These are phyloP conservation scores for Heteromeles arbutifolia DNA, from an alignment of 306 rosid species.

Conservation along the genomic window DNA sequence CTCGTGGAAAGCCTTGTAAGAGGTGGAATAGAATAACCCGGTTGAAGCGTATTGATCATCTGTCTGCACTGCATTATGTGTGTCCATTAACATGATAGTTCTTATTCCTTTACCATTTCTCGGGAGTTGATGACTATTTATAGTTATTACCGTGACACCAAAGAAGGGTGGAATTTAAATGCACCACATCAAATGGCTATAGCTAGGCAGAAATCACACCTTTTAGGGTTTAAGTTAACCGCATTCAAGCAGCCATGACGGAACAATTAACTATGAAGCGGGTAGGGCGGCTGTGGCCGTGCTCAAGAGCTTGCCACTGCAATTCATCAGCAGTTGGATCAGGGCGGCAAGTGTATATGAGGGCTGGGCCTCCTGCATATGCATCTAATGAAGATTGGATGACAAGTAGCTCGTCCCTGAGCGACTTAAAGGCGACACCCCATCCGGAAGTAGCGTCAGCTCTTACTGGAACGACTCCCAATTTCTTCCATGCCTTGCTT, in stretches of 20 bases:
- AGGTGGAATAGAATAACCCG: no score
- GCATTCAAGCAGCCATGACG: constrained; percentile 56
- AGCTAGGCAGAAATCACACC: not conserved
- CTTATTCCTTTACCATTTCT: no score
- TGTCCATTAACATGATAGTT: no score
- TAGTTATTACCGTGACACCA: no score
- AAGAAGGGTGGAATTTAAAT: no score
- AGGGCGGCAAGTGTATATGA: constrained; percentile 59
- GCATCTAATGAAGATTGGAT: constrained; percentile 47
- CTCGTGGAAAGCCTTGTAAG: not conserved
- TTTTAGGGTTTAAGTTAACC: no score
- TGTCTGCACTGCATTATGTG: no score
- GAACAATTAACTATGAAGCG: constrained; percentile 70
- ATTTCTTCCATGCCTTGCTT: constrained; percentile 50
- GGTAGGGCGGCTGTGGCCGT: constrained; percentile 37
- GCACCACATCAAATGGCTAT: not conserved
- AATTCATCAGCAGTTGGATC: constrained; percentile 40
- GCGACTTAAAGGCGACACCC: constrained; percentile 83
- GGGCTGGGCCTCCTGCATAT: constrained; percentile 10
- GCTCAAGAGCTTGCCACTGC: constrained; percentile 55
- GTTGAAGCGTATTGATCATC: no score
- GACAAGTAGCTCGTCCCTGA: constrained; percentile 67
- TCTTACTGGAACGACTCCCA: constrained; percentile 63
- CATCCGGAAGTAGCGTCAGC: constrained; percentile 61
- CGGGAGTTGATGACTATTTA: no score